Base-by-base conservation (phyloP, 2,329 filamentous ascomycete species). In the Fusarium lyarnte region DNA sequence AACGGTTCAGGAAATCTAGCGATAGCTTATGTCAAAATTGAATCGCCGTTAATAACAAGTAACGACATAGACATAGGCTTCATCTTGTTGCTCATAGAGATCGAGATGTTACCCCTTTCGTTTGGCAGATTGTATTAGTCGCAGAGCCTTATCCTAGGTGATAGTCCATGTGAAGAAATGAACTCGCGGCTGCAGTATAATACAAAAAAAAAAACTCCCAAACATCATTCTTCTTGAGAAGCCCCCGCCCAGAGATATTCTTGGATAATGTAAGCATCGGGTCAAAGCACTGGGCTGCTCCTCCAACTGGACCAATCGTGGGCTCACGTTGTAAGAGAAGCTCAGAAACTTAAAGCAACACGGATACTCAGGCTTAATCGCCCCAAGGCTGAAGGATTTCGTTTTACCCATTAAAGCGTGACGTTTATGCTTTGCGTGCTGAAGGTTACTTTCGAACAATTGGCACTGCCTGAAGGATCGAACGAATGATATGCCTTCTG, bases 61-160 rank as follows among this genome's bases (percentile, higher is more conserved):
- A 12, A 13, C 3, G 3, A 36, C 9, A 12, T 2, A 9, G 17
- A 17, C 7, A 31, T n/a, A 19, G 45, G 5, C 27, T 47, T 47
- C 3, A 23, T 11, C 10, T 12, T 3, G 7, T 5, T 17, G 10
- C 14, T 8, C 14, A 5, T 23, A 2, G 21, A 31, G 7, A 31
- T 9, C 17, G 11, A 3, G 8, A 19, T 23, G 5, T 8, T 49
- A 4, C 1, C 0, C 17, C 10, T 8, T 17, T n/a, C 14, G 9
- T 3, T 13, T 31, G 3, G 7, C 14, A 8, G 3, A 4, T 7
- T 8, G 46, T 1, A 19, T 17, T 23, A 11, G 3, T 21, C 12
- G 10, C 31, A 31, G 14, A 23, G 29, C 5, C 16, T 36, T 19
- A 1, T 19, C 16, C 14, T 31, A 21, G 8, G 14, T 33, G 5